These are phyloP conservation scores for Trifolium dubium DNA, from an alignment of 306 rosid species.

Conservation along the genomic window DNA sequence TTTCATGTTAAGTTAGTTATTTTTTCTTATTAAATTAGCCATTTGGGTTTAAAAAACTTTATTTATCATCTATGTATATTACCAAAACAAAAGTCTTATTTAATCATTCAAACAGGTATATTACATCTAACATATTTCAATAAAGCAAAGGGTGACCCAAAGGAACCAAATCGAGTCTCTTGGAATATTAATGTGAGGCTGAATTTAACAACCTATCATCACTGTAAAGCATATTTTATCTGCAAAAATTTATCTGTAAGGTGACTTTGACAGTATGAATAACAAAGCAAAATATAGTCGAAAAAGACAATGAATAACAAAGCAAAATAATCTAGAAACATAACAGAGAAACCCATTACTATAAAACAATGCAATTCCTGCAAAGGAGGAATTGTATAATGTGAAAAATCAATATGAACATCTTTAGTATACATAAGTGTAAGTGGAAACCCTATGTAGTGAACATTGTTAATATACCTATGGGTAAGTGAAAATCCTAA, in stretches of 20 bases:
- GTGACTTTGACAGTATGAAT: neutral
- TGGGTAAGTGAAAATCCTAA: constrained; percentile 21
- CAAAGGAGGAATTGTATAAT: constrained; percentile 12
- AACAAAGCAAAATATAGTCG: neutral
- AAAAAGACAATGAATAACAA: neutral
- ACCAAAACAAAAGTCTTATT: no score
- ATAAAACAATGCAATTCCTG: constrained; percentile 5
- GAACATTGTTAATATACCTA: constrained; percentile 27
- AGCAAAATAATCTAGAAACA: constrained; percentile 9
- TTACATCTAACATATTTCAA: no score
- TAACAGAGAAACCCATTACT: neutral
- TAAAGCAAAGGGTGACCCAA: no score
- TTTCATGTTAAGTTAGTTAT: no score
- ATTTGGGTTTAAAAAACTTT: no score
- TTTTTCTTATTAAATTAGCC: no score
- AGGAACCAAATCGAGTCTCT: no score
- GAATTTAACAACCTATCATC: no score
- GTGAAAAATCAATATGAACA: constrained; percentile 16
- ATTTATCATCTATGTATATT: no score
- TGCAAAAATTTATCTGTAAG: neutral
- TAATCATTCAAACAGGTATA: no score
- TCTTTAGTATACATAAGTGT: constrained; percentile 21
- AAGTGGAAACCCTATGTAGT: constrained; percentile 1
- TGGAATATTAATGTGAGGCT: no score
- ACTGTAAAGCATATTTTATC: neutral